Evolutionary conservation across 2,329 filamentous ascomycete genomes (phyloP).

Genomic region (Phyllosticta citribraziliensis): DNA sequence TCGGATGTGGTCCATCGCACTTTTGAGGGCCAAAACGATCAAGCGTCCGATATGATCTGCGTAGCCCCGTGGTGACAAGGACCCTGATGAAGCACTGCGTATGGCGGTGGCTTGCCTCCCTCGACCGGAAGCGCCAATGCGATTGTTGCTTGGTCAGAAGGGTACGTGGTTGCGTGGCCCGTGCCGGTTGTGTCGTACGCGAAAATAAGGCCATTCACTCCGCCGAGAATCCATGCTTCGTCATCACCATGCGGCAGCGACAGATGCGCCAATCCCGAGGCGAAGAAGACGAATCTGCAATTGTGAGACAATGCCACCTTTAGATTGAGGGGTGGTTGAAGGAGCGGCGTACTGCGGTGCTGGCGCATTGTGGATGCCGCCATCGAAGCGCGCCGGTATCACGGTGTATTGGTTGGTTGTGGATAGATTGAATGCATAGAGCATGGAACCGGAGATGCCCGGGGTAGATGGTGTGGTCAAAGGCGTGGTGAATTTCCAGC

Average conservation of each 20-base stretch:
- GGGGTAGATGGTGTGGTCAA: constrained; percentile 19
- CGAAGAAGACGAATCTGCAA: constrained; percentile 18
- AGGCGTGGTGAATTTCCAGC: constrained; percentile 23
- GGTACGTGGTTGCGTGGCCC: constrained; percentile 25
- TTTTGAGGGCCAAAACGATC: neutral
- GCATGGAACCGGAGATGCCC: constrained; percentile 21
- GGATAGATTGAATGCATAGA: neutral
- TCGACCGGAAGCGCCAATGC: constrained; percentile 21
- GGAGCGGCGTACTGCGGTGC: constrained; percentile 17
- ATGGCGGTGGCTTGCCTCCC: constrained; percentile 16
- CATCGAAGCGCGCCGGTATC: constrained; percentile 24
- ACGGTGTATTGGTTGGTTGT: constrained; percentile 21
- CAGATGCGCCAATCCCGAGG: constrained; percentile 24
- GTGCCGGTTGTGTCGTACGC: constrained; percentile 22
- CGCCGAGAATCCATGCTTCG: constrained; percentile 25
- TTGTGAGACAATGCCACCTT: neutral
- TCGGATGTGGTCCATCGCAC: neutral
- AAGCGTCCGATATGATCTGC: neutral
- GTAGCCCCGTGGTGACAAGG: neutral
- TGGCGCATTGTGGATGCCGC: constrained; percentile 26
- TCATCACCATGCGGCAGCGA: constrained; percentile 19
- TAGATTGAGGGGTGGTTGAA: neutral
- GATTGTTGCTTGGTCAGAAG: constrained; percentile 22
- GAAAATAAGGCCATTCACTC: constrained; percentile 22
- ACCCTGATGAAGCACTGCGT: constrained; percentile 8